Conservation (phyloP, 1,284 basidiomycete genomes). For the Hymenochaete sp. region DNA sequence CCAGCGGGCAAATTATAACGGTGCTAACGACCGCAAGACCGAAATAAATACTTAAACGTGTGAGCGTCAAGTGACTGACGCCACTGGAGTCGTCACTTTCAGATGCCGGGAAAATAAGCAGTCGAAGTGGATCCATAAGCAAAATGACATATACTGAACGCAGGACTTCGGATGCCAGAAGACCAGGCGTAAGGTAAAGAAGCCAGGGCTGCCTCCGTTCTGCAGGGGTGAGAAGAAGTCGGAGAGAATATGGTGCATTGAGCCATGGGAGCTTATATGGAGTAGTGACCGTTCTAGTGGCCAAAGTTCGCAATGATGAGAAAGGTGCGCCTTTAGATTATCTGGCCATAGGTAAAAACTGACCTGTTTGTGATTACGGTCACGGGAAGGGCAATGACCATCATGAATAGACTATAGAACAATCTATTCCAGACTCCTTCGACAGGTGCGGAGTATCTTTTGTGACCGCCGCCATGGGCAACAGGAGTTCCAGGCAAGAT, state of each 20-base stretch:
- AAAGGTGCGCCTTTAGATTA: neutral
- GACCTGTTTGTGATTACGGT: conserved; percentile 76
- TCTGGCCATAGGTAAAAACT: conserved; percentile 19
- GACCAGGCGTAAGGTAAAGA: conserved; percentile 77
- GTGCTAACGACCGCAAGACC: conserved; percentile 54
- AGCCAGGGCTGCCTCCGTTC: conserved; percentile 75
- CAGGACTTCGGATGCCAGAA: conserved; percentile 58
- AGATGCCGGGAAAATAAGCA: conserved; percentile 48
- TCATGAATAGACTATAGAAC: conserved; percentile 53
- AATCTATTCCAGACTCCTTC: conserved; percentile 57
- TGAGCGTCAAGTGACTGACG: conserved; percentile 21
- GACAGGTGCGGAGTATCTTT: conserved; percentile 63
- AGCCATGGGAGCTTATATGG: conserved; percentile 73
- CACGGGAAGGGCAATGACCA: conserved; percentile 73
- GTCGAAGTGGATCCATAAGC: conserved; percentile 57
- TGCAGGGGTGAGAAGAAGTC: conserved; percentile 71
- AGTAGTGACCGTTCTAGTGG: conserved; percentile 70
- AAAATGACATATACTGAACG: conserved; percentile 64
- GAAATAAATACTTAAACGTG: conserved; percentile 52
- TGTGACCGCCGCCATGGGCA: conserved; percentile 46
- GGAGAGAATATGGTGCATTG: conserved; percentile 52
- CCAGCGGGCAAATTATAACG: conserved; percentile 65
- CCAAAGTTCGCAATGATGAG: conserved; percentile 4
- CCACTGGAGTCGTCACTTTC: conserved; percentile 34
- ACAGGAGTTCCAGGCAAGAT: conserved; percentile 41